These are phyloP conservation scores for Adansonia gregorii DNA, from an alignment of 441 rosid genomes.

Conservation along the genomic window DNA sequence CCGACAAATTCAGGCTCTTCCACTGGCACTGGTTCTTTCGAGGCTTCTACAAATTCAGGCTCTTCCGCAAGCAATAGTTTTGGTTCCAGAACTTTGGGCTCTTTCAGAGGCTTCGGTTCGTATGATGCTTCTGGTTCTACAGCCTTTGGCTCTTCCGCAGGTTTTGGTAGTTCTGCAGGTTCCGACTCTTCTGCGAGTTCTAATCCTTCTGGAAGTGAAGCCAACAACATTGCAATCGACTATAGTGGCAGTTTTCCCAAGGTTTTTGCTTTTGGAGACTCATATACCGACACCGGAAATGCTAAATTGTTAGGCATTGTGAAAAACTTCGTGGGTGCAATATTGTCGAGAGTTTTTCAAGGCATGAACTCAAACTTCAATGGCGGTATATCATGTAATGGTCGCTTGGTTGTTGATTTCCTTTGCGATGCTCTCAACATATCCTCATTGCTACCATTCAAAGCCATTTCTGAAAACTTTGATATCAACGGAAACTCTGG, in stretches of 20 bases:
- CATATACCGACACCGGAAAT: constrained; percentile 53
- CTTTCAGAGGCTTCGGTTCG: neutral
- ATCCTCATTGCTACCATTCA: constrained; percentile 28
- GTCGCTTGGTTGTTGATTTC: constrained; percentile 48
- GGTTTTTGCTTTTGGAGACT: constrained; percentile 50
- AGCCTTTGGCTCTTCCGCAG: neutral
- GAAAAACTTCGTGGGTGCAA: constrained; percentile 23
- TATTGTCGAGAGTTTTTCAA: neutral
- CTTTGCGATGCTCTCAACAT: constrained; percentile 42
- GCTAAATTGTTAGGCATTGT: constrained; percentile 37
- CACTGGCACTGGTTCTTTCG: neutral
- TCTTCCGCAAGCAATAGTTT: neutral
- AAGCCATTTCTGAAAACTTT: constrained; percentile 23
- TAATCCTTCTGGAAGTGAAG: neutral
- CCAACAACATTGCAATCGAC: neutral
- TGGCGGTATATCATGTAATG: constrained; percentile 32
- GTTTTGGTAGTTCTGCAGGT: neutral
- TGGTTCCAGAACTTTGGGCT: neutral
- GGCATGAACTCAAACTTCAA: neutral
- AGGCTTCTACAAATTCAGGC: neutral
- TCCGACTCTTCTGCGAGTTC: neutral
- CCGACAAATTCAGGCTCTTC: neutral
- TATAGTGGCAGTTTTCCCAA: constrained; percentile 35
- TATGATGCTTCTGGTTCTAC: neutral
- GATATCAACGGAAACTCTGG: constrained; percentile 35